phyloP scores from a whole-genome alignment of 1,284 basidiomycete species.

The Boletus subluridellus region DNA sequence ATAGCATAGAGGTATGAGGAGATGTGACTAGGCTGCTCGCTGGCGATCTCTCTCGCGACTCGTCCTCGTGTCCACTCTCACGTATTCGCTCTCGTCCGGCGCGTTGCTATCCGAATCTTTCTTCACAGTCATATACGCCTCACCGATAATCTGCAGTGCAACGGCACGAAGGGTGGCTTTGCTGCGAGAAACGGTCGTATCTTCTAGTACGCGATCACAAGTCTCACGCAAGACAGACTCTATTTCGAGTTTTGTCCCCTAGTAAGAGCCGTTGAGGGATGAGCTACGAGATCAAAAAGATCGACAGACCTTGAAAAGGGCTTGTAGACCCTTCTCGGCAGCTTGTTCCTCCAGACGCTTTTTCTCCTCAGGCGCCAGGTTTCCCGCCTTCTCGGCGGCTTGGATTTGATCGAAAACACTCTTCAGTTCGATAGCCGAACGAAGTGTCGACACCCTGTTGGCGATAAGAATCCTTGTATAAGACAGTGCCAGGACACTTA shows the following conservation, averaged over 20 bases:
- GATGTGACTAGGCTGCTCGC: slow-evolving; percentile 14
- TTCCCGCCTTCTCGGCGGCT: slow-evolving; percentile 86
- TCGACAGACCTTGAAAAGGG: slow-evolving; percentile 75
- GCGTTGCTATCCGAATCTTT: slow-evolving; percentile 54
- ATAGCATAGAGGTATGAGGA: slow-evolving; percentile 3
- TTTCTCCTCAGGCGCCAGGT: slow-evolving; percentile 80
- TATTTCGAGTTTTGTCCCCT: slow-evolving; percentile 94
- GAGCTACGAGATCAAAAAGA: not conserved
- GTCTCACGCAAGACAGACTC: slow-evolving; percentile 93
- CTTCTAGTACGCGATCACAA: slow-evolving; percentile 81
- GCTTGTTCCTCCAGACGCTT: slow-evolving; percentile 92
- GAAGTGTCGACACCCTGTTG: slow-evolving; percentile 77
- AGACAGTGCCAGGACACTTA: slow-evolving; percentile 40
- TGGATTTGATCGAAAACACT: slow-evolving; percentile 94
- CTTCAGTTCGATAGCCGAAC: slow-evolving; percentile 90
- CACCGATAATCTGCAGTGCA: slow-evolving; percentile 81
- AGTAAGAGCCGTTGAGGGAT: not conserved
- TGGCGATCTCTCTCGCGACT: slow-evolving; percentile 46
- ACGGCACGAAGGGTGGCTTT: slow-evolving; percentile 76
- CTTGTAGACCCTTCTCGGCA: slow-evolving; percentile 92
- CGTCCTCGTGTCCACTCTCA: slow-evolving; percentile 73
- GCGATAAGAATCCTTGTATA: slow-evolving; percentile 8
- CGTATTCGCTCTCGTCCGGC: slow-evolving; percentile 72
- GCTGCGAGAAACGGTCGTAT: slow-evolving; percentile 48
- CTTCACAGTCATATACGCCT: slow-evolving; percentile 65